Base-by-base conservation (phyloP, 805 yeast genomes). In the Huiozyma naganishii region DNA sequence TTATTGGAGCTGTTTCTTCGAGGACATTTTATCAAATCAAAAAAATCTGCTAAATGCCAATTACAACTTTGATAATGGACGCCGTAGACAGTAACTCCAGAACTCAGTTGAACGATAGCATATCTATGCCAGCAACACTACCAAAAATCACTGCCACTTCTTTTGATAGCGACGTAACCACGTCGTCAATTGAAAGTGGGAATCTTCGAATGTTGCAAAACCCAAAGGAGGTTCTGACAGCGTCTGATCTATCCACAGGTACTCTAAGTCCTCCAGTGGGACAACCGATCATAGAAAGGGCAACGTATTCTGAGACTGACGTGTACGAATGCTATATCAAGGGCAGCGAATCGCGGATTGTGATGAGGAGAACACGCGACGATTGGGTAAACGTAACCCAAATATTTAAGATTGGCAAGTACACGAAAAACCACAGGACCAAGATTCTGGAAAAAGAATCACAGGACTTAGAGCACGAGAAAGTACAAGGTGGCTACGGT, bases 361-460 rank as follows among this genome's bases (percentile, higher is more conserved):
- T 61, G 4, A 92, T 92, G 97, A 76, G 97, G 54, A 72, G 98
- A 46, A 80, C 84, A 47, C 71, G 74, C 41, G 98, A 92, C 60
- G 84, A 89, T 52, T 92, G 97, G 97, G 89, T 92, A 42, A 84
- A 84, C 57, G 86, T 89, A 13, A 84, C 94, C 0, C 95, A 84
- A 58, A 80, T 84, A 34, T 67, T 84, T 52, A 83, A 84, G 58
- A 77, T 83, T 45, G 88, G 89, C 36, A 76, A 80, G 47, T 80
- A 79, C 53, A 81, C 86, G 38, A 84, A 84, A 61, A 83, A 89
- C 1, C 83, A 80, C 55, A 66, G 95, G 59, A 83, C 92, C 2
- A 76, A 82, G 55, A 75, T 84, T 38, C 65, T 84, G 47, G 92
- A 84, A 55, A 77, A 73, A 52, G 92, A 85, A 50, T 83, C 83